Percentiles rank a stretch among this genome's conserved stretches.
These are phyloP conservation scores for Fomes fomentarius DNA, from an alignment of 1,284 basidiomycete genomes.

Conservation along the genomic window DNA sequence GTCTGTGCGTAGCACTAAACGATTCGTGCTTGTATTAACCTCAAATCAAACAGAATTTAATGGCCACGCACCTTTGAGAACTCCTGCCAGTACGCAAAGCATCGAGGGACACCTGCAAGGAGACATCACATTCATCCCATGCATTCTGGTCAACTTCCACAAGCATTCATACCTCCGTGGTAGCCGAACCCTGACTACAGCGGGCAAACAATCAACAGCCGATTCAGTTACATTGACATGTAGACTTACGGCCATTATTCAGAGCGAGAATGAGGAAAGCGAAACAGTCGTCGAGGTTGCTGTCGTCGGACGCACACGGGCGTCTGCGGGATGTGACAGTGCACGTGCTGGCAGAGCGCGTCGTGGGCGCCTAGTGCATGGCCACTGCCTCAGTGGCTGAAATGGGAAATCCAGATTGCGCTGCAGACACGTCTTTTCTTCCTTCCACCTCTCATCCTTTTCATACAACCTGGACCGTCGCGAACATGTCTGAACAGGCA, in stretches of 20 bases:
- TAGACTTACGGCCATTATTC: constrained; percentile 41
- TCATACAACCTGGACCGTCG: background rate
- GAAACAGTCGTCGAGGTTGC: constrained; percentile 6
- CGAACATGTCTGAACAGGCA: constrained; percentile 63
- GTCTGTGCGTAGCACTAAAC: constrained; percentile 85
- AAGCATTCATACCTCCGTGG: constrained; percentile 55
- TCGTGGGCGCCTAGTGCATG: constrained; percentile 7
- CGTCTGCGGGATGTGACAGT: background rate
- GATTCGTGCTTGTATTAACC: constrained; percentile 1
- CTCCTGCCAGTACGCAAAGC: constrained; percentile 94
- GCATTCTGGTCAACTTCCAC: background rate
- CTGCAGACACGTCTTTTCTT: background rate
- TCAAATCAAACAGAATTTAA: background rate
- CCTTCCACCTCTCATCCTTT: background rate
- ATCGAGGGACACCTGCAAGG: constrained; percentile 78
- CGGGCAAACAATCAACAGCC: background rate
- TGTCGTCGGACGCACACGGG: constrained; percentile 4
- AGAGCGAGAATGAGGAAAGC: constrained; percentile 4
- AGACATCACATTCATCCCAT: constrained; percentile 12
- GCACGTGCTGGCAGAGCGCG: background rate
- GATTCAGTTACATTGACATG: background rate
- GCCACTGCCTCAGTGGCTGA: constrained; percentile 6
- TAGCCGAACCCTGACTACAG: constrained; percentile 70
- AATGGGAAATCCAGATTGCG: background rate
- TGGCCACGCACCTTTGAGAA: constrained; percentile 70